Evolutionary conservation across 2,329 filamentous ascomycete species (phyloP).

Genomic region (Sporothrix pseudoabietina): DNA sequence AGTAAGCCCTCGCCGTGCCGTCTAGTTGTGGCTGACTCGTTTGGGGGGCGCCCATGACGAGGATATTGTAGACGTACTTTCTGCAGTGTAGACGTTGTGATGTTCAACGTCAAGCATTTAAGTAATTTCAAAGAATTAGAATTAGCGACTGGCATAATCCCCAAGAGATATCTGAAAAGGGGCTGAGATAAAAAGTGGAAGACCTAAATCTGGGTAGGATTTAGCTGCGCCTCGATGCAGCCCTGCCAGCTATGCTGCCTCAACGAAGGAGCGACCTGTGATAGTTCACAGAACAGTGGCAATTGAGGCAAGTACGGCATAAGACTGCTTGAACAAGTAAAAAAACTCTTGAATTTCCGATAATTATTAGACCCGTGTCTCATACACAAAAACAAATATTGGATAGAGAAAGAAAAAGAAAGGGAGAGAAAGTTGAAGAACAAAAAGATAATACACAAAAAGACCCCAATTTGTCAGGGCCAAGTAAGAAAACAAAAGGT

Average conservation of each 20-base stretch:
- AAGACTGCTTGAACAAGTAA: neutral
- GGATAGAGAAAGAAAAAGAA: neutral
- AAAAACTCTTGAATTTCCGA: neutral
- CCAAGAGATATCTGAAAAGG: neutral
- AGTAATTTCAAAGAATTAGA: neutral
- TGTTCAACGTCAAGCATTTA: neutral
- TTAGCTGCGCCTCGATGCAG: neutral
- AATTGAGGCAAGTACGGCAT: neutral
- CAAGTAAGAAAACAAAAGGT: neutral
- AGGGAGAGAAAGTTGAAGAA: neutral
- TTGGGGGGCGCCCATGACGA: neutral
- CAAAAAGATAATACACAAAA: neutral
- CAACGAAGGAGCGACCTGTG: neutral
- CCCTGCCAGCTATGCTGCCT: neutral
- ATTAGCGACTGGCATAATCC: neutral
- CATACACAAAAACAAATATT: neutral
- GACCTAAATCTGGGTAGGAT: neutral
- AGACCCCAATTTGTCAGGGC: neutral
- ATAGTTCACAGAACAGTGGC: neutral
- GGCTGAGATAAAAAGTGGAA: neutral
- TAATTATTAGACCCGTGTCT: neutral
- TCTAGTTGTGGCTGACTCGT: neutral
- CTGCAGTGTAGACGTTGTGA: neutral
- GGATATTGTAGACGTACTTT: neutral
- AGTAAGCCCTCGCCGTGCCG: neutral